A percentile compares a stretch with the other conserved stretches of the same genome.
Conservation (phyloP, 306 rosid species). For the Vigna nakashimae region DNA sequence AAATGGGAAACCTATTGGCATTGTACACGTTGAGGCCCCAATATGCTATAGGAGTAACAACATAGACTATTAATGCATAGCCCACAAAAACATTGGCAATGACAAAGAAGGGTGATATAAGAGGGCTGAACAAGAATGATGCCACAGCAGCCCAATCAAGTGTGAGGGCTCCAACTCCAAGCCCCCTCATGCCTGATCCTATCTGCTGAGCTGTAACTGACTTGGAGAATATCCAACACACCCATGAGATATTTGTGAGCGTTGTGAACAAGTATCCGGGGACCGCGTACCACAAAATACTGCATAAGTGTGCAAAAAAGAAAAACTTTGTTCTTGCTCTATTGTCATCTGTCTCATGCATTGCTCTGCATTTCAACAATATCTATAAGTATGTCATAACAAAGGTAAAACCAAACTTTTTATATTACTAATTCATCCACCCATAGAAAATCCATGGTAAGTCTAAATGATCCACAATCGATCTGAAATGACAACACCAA, state of each 20-base stretch:
- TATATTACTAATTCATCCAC: too few species aligned
- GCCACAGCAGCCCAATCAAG: slow-evolving; percentile 78
- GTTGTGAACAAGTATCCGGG: slow-evolving; percentile 47
- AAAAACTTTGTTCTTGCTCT: slow-evolving; percentile 71
- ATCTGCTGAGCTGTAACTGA: slow-evolving; percentile 85
- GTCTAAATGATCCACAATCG: too few species aligned
- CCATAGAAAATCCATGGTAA: too few species aligned
- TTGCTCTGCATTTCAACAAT: slow-evolving; percentile 52
- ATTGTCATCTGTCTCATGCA: slow-evolving; percentile 73
- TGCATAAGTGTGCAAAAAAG: slow-evolving; percentile 67
- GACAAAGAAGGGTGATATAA: slow-evolving; percentile 77
- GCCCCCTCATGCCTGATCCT: slow-evolving; percentile 89
- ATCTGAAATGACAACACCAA: too few species aligned
- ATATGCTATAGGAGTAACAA: slow-evolving; percentile 62
- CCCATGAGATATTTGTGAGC: too few species aligned
- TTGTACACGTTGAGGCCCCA: slow-evolving; percentile 66
- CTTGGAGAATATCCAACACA: slow-evolving; percentile 55
- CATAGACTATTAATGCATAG: slow-evolving; percentile 54
- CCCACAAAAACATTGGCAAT: slow-evolving; percentile 72
- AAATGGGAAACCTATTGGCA: slow-evolving; percentile 72
- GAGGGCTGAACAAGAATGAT: slow-evolving; percentile 81
- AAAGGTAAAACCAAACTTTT: too few species aligned
- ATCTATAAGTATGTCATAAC: too few species aligned
- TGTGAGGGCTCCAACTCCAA: slow-evolving; percentile 79
- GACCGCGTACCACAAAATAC: slow-evolving; percentile 69